phyloP scores from a whole-genome alignment of 441 rosid genomes.

The Codiaeum variegatum region DNA sequence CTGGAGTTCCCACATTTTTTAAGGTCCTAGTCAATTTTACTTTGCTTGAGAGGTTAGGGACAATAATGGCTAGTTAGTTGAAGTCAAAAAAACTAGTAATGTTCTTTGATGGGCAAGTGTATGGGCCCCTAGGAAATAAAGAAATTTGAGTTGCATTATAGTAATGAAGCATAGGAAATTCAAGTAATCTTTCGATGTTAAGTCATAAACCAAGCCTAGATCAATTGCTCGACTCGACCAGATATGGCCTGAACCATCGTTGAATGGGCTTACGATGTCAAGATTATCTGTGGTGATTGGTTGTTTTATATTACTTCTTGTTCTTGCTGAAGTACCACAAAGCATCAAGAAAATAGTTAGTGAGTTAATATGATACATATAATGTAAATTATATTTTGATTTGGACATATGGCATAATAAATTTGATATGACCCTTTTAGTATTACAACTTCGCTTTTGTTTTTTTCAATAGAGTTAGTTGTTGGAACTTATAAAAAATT shows the following conservation, averaged over 20 bases:
- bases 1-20: constrained; percentile 40
- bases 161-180: constrained; percentile 29
- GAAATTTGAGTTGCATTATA: constrained; percentile 21
- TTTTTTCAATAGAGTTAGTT: too few relatives aligned
- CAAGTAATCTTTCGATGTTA: constrained; percentile 19
- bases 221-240: constrained; percentile 23
- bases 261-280: constrained; percentile 24
- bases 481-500: too few relatives aligned
- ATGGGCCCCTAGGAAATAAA: constrained; percentile 13
- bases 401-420: too few relatives aligned
- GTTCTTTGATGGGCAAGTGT: constrained; percentile 24
- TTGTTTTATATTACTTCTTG: constrained; percentile 5
- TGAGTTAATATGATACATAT: neutral
- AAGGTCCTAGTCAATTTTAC: constrained; percentile 36
- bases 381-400: too few relatives aligned
- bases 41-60: constrained; percentile 29
- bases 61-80: constrained; percentile 50
- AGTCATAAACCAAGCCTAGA: constrained; percentile 35
- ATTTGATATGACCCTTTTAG: too few relatives aligned
- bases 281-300: neutral
- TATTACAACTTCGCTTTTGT: too few relatives aligned
- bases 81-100: constrained; percentile 21
- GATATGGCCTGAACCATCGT: constrained; percentile 35
- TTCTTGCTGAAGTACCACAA: constrained; percentile 25
- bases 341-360: neutral